Evolutionary conservation across 148 eudicot genomes (phyloP).

Genomic region (Gaultheria prostrata): DNA sequence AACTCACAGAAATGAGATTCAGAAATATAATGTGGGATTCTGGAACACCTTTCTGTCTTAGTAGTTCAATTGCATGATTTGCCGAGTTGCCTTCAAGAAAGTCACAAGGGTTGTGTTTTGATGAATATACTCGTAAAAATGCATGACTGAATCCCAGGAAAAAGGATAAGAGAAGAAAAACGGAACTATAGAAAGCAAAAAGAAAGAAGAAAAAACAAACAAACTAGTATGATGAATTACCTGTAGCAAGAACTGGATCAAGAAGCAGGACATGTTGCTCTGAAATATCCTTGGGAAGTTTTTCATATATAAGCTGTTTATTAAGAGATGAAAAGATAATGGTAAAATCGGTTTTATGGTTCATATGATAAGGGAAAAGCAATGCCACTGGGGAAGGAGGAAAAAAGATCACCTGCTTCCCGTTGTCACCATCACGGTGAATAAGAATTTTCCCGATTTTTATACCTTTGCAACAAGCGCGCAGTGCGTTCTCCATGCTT

Average conservation of each 20-base stretch:
- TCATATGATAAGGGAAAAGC: background rate
- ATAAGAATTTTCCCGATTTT: conserved; percentile 95
- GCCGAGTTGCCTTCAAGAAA: conserved; percentile 82
- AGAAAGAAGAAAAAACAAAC: background rate
- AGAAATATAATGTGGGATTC: conserved; percentile 89
- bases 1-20: conserved; percentile 88
- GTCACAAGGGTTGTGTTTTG: background rate
- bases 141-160: background rate
- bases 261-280: conserved; percentile 95
- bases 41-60: conserved; percentile 94
- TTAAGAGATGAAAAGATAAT: conserved; percentile 7
- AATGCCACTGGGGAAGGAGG: background rate
- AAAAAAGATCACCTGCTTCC: conserved; percentile 65
- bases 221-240: conserved; percentile 27
- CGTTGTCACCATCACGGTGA: conserved; percentile 93
- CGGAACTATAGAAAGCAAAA: background rate
- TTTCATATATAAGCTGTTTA: conserved; percentile 92
- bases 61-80: conserved; percentile 86
- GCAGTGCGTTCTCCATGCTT: conserved; percentile 97
- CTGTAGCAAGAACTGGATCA: conserved; percentile 96
- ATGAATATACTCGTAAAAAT: background rate
- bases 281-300: conserved; percentile 88
- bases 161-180: background rate
- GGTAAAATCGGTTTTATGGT: conserved; percentile 7
- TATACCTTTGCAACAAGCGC: conserved; percentile 99